Base-by-base conservation (phyloP, 1,284 basidiomycete genomes). In the Naganishia cerealis region DNA sequence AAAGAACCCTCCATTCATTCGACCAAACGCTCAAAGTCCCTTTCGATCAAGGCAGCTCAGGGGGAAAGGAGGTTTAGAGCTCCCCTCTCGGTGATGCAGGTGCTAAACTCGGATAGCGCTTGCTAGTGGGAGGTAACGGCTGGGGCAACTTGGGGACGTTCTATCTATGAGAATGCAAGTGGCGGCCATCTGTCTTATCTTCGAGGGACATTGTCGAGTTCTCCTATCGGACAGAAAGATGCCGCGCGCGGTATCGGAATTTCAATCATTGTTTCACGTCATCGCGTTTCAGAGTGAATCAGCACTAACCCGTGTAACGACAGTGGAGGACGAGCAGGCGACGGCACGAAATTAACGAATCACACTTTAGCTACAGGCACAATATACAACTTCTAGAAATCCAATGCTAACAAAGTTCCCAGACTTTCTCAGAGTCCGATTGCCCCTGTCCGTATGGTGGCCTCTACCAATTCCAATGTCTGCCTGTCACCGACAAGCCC, bases 41-140 rank as follows among this genome's bases (percentile, higher is more conserved):
- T 50, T 50, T 50, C n/a, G 21, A 50, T 50, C 46, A 50, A 50
- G 46, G n/a, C 46, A n/a, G 46, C 24, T 50, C 46, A 50, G 13
- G n/a, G 46, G 15, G n/a, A 21, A 50, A 24, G n/a, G 13, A n/a
- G 46, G n/a, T 18, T 18, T 24, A 50, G 24, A 24, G 9, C n/a
- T 50, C 46, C 46, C 46, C 21, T 50, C 46, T 50, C 12, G 29
- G 29, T 33, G 29, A 33, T 33, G 29, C 29, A 33, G n/a, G n/a
- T n/a, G n/a, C n/a, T n/a, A 50, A 24, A 9, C 24, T 24, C n/a
- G 21, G 3, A n/a, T n/a, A n/a, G n/a, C 3, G 16, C 5, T 18
- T 18, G 43, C 43, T 15, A 6, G 29, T 33, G 43, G 43, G 43
- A 46, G 16, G n/a, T 50, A 10, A 50, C n/a, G 6, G 6, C 46